Conservation (phyloP, 805 yeast species). For the Saturnispora quitensis region DNA sequence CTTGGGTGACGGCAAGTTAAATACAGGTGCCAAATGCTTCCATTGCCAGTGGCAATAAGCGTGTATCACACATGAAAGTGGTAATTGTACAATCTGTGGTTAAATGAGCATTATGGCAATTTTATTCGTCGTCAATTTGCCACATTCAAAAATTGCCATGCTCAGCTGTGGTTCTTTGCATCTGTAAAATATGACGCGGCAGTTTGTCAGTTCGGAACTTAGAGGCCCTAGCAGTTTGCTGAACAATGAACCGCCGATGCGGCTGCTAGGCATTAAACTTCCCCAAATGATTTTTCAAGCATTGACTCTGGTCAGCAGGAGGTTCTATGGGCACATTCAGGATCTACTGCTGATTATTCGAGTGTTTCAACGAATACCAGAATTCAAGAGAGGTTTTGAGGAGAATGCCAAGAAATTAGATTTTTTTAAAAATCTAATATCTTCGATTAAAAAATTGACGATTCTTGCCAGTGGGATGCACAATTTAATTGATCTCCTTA, state of each 20-base stretch:
- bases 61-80: background rate
- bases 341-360: background rate
- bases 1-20: too few relatives aligned
- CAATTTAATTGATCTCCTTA: background rate
- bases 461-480: background rate
- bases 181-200: background rate
- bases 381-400: background rate
- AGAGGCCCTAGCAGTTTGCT: background rate
- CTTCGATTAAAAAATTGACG: background rate
- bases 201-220: background rate
- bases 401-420: background rate
- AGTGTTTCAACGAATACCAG: background rate
- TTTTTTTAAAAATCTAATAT: background rate
- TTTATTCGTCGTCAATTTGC: background rate
- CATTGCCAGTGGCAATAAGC: too few relatives aligned
- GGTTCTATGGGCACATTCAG: background rate
- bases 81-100: background rate
- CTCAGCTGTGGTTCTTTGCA: background rate
- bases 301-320: background rate
- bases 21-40: too few relatives aligned
- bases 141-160: background rate
- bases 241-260: background rate
- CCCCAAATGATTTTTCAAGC: background rate
- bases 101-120: background rate
- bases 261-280: background rate